Conservation (phyloP, 768 basidiomycete species). For the Rhodosporidiobolus sp. region DNA sequence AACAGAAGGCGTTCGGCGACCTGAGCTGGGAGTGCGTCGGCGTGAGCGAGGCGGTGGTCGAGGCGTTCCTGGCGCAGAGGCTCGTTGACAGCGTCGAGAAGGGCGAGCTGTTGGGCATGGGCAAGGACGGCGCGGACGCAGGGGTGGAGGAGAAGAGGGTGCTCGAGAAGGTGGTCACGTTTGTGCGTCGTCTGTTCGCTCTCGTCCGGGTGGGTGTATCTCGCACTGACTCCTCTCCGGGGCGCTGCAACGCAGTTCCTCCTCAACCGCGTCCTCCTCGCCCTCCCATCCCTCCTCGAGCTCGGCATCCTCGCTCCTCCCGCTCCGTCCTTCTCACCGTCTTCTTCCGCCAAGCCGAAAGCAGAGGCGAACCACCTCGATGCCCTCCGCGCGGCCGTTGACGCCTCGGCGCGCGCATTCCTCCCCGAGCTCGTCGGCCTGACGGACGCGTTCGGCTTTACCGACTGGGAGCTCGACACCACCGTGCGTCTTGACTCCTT, state of each 20-base stretch:
- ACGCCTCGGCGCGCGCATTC: slow-evolving; percentile 43
- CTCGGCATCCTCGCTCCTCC: slow-evolving; percentile 53
- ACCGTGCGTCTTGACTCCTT: slow-evolving; percentile 45
- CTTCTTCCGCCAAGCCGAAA: background rate
- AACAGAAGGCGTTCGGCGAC: slow-evolving; percentile 47
- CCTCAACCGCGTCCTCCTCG: slow-evolving; percentile 58
- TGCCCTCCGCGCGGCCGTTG: slow-evolving; percentile 12
- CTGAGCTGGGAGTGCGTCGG: slow-evolving; percentile 60
- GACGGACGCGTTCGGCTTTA: slow-evolving; percentile 69
- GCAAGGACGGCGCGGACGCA: slow-evolving; percentile 32
- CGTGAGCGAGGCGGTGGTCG: slow-evolving; percentile 63
- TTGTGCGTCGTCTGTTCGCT: background rate
- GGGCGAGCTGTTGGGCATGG: slow-evolving; percentile 43
- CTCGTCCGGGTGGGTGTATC: no score
- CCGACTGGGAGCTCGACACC: slow-evolving; percentile 73
- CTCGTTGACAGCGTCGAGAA: slow-evolving; percentile 51
- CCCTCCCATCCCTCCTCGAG: slow-evolving; percentile 61
- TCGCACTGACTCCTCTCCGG: background rate
- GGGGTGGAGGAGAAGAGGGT: slow-evolving; percentile 43
- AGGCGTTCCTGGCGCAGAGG: slow-evolving; percentile 64
- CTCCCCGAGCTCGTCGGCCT: slow-evolving; percentile 66
- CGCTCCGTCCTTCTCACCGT: slow-evolving; percentile 1
- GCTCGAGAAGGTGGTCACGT: slow-evolving; percentile 14
- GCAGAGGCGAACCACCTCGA: slow-evolving; percentile 1
- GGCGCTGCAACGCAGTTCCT: slow-evolving; percentile 55